Conservation (phyloP, 371 early-diverging fungal species). For the Umbelopsis sp. region DNA sequence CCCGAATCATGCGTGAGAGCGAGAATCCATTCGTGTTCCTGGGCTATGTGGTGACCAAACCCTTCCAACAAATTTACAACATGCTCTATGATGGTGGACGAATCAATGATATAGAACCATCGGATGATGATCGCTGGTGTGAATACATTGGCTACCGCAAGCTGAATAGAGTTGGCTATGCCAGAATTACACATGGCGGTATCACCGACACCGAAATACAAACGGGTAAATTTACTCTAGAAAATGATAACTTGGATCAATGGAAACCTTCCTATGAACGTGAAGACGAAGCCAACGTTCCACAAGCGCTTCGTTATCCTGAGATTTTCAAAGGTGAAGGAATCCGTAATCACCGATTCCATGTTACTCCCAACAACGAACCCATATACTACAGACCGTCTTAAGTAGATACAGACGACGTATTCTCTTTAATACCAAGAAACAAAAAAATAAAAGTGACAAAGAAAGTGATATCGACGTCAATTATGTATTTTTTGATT, state of each 20-base stretch:
- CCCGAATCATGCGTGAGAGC: constrained; percentile 60
- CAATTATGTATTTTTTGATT: too few species aligned
- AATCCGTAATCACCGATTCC: constrained; percentile 61
- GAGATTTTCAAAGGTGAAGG: constrained; percentile 58
- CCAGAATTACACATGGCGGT: constrained; percentile 66
- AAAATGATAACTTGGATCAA: constrained; percentile 30
- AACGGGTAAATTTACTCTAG: constrained; percentile 59
- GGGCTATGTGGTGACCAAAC: constrained; percentile 71
- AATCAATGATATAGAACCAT: constrained; percentile 62
- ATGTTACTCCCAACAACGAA: constrained; percentile 55
- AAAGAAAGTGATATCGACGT: not conserved
- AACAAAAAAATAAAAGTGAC: not conserved
- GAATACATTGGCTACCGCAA: constrained; percentile 71
- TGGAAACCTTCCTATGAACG: constrained; percentile 46
- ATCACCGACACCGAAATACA: constrained; percentile 76
- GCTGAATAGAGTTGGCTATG: constrained; percentile 61
- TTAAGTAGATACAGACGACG: not conserved
- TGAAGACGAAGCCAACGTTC: constrained; percentile 43
- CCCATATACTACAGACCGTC: constrained; percentile 50
- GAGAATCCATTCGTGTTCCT: constrained; percentile 64
- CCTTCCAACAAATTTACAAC: constrained; percentile 51
- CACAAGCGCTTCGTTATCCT: constrained; percentile 54
- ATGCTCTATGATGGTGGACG: constrained; percentile 54
- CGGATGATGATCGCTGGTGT: constrained; percentile 70
- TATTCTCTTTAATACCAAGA: not conserved